Evolutionary conservation across 352 stramenopile species (phyloP).

Genomic region (Globisporangium paddicum): DNA sequence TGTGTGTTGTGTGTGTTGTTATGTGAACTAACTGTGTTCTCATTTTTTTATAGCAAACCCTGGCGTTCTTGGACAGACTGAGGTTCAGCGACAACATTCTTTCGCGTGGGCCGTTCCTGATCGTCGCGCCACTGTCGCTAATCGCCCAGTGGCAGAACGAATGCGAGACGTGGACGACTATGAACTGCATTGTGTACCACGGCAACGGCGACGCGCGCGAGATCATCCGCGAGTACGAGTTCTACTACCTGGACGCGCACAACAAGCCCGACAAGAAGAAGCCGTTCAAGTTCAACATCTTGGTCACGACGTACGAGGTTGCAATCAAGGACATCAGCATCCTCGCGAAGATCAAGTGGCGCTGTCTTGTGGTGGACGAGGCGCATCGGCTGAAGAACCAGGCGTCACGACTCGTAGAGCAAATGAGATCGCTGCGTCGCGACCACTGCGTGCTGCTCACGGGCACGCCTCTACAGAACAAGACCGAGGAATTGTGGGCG

Average conservation of each 20-base stretch:
- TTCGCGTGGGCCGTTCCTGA: slow-evolving; percentile 94
- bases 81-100: slow-evolving; percentile 87
- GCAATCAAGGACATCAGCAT: slow-evolving; percentile 88
- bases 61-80: slow-evolving; percentile 94
- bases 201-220: slow-evolving; percentile 91
- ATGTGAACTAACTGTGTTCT: too few species aligned
- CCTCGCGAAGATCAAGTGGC: slow-evolving; percentile 95
- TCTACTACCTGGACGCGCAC: slow-evolving; percentile 79
- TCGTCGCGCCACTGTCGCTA: slow-evolving; percentile 97
- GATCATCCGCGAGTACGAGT: slow-evolving; percentile 95
- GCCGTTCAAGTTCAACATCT: slow-evolving; percentile 85
- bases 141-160: slow-evolving; percentile 99
- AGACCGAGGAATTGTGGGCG: slow-evolving; percentile 99
- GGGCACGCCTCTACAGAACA: slow-evolving; percentile 93
- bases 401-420: slow-evolving; percentile 78
- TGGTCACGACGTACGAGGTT: slow-evolving; percentile 90
- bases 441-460: slow-evolving; percentile 86
- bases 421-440: slow-evolving; percentile 74
- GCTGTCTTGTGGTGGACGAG: slow-evolving; percentile 87
- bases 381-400: slow-evolving; percentile 88
- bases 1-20: too few species aligned
- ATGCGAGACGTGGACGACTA: slow-evolving; percentile 97
- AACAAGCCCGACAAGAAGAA: slow-evolving; percentile 79
- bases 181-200: slow-evolving; percentile 99
- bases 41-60: slow-evolving; percentile 36